phyloP scores from a whole-genome alignment of 805 yeast genomes.

The Yamadazyma endophytica region DNA sequence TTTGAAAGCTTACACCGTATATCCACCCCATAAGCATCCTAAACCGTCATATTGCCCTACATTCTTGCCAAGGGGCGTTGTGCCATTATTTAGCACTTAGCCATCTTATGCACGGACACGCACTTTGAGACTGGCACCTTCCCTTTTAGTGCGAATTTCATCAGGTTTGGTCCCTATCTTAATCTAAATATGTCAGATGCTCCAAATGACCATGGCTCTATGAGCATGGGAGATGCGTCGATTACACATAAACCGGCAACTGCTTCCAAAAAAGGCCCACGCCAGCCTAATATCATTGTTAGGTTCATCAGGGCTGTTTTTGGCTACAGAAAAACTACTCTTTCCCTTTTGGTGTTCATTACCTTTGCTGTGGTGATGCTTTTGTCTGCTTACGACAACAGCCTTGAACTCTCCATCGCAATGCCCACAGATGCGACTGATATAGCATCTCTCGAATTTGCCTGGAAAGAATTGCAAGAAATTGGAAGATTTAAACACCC shows the following conservation, averaged over 20 bases:
- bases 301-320: slow-evolving; percentile 42
- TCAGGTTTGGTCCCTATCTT: too few relatives aligned
- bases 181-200: too few relatives aligned
- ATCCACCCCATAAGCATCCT: too few relatives aligned
- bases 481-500: slow-evolving; percentile 72
- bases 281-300: slow-evolving; percentile 20
- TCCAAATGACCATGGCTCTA: too few relatives aligned
- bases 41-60: too few relatives aligned
- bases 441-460: slow-evolving; percentile 31
- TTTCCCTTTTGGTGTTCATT: slow-evolving; percentile 51
- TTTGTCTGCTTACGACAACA: slow-evolving; percentile 35
- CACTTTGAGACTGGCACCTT: too few relatives aligned
- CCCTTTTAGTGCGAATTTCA: too few relatives aligned
- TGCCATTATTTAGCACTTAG: too few relatives aligned
- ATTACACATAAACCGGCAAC: not conserved
- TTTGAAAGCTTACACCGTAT: too few relatives aligned
- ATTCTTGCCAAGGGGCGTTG: too few relatives aligned
- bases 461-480: slow-evolving; percentile 70
- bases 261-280: not conserved
- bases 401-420: slow-evolving; percentile 30
- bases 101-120: too few relatives aligned
- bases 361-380: slow-evolving; percentile 42
- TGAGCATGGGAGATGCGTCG: too few relatives aligned
- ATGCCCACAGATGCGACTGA: slow-evolving; percentile 39
- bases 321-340: slow-evolving; percentile 70